Evolutionary conservation across 2,329 filamentous ascomycete genomes (phyloP).

Genomic region (Trichoderma oligosporum): DNA sequence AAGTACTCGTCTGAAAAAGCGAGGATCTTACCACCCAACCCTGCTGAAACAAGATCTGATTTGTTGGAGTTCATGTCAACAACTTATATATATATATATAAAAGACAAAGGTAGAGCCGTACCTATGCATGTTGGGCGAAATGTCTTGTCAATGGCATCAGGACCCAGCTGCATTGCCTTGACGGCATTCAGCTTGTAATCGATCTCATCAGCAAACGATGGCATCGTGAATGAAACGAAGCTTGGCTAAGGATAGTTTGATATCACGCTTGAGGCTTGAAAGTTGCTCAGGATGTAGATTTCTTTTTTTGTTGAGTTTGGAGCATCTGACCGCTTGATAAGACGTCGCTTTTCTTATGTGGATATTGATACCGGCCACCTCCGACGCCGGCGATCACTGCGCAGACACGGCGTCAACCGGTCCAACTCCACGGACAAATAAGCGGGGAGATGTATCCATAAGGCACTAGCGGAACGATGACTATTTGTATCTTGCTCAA

Average conservation of each 20-base stretch:
- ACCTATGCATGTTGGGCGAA: slow-evolving; percentile 61
- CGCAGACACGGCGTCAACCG: slow-evolving; percentile 14
- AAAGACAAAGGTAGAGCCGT: slow-evolving; percentile 25
- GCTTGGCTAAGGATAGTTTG: neutral
- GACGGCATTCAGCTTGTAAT: slow-evolving; percentile 56
- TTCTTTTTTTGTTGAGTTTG: neutral
- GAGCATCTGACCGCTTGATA: slow-evolving; percentile 1
- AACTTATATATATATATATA: neutral
- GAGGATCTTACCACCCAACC: slow-evolving; percentile 60
- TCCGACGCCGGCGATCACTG: slow-evolving; percentile 30
- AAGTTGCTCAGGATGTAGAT: neutral
- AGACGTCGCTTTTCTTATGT: slow-evolving; percentile 20
- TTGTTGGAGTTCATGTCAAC: slow-evolving; percentile 33
- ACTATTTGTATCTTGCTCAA: neutral
- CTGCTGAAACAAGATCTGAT: slow-evolving; percentile 60
- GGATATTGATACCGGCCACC: slow-evolving; percentile 29
- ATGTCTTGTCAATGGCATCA: slow-evolving; percentile 57
- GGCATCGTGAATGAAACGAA: slow-evolving; percentile 28
- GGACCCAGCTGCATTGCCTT: slow-evolving; percentile 46
- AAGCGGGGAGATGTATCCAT: slow-evolving; percentile 4
- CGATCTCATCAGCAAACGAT: slow-evolving; percentile 42
- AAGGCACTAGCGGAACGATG: neutral
- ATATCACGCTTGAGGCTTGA: neutral
- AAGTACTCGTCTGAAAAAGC: slow-evolving; percentile 68
- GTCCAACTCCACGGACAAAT: neutral